Percentiles rank a stretch among this genome's conserved stretches.
These are phyloP conservation scores for Colletotrichum phormii DNA, from an alignment of 2,329 filamentous ascomycete genomes.

Conservation along the genomic window DNA sequence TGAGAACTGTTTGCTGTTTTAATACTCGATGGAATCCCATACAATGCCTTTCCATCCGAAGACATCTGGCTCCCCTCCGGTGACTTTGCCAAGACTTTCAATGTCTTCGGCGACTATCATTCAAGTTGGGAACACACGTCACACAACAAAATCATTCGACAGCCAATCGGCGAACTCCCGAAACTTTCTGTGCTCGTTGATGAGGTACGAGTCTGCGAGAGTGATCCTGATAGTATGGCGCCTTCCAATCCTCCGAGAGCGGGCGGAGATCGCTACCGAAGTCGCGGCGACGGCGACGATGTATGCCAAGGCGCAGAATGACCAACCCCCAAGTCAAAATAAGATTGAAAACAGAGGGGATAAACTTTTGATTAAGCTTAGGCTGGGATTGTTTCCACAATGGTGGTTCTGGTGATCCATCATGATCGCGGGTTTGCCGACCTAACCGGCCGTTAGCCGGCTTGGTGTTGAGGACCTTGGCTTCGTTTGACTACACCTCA, in stretches of 20 bases:
- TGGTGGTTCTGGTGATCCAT: background rate
- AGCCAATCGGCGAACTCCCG: background rate
- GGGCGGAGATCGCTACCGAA: background rate
- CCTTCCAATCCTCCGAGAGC: background rate
- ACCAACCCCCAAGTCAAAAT: background rate
- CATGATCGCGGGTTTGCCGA: background rate
- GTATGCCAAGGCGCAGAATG: background rate
- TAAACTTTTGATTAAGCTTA: slow-evolving; percentile 1
- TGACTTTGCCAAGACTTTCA: background rate
- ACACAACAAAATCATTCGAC: background rate
- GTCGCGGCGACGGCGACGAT: background rate
- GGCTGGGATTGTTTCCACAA: background rate
- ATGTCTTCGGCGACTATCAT: background rate
- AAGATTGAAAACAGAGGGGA: background rate
- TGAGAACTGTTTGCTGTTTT: background rate
- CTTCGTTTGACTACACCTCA: background rate
- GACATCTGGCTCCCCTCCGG: background rate
- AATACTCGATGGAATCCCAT: background rate
- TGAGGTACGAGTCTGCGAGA: background rate
- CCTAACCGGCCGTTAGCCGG: background rate
- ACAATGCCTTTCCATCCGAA: background rate
- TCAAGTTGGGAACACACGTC: background rate
- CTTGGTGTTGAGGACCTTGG: background rate
- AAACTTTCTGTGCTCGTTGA: background rate
- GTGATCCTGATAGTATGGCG: background rate